Conservation (phyloP, 2,329 filamentous ascomycete species). For the Aschersonia sp. region DNA sequence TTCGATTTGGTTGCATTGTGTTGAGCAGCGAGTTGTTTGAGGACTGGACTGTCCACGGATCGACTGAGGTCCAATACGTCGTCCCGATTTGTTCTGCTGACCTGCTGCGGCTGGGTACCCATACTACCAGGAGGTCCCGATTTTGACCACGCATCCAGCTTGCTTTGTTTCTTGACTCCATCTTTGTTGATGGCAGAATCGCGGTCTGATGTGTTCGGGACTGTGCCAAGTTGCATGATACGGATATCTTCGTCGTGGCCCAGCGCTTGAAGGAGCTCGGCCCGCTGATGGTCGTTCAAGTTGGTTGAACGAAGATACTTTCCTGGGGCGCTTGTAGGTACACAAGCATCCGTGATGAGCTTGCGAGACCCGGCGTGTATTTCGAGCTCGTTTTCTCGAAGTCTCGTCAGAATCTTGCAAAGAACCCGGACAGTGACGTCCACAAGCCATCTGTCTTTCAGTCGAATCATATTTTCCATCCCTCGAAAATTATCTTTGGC, state of each 20-base stretch:
- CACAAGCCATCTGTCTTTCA: conserved; percentile 78
- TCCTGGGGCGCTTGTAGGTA: conserved; percentile 37
- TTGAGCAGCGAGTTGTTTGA: conserved; percentile 30
- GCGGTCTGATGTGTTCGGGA: conserved; percentile 9
- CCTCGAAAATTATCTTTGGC: conserved; percentile 39
- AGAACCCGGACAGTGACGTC: conserved; percentile 70
- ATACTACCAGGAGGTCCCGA: conserved; percentile 20
- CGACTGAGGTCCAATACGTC: conserved; percentile 30
- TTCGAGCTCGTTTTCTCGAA: conserved; percentile 64
- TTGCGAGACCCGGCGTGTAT: conserved; percentile 45
- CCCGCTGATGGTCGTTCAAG: conserved; percentile 66
- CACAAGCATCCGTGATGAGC: conserved; percentile 52
- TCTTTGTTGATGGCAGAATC: conserved; percentile 13
- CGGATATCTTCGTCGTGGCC: conserved; percentile 42
- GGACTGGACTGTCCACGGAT: conserved; percentile 29
- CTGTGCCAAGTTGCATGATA: conserved; percentile 25
- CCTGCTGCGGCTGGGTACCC: conserved; percentile 9
- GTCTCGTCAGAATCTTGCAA: conserved; percentile 65
- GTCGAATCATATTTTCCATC: conserved; percentile 76
- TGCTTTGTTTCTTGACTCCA: conserved; percentile 39
- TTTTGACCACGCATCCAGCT: conserved; percentile 47
- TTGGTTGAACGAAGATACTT: conserved; percentile 58
- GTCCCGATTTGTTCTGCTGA: conserved; percentile 26
- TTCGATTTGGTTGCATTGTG: conserved; percentile 13
- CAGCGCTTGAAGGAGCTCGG: conserved; percentile 56